phyloP scores from a whole-genome alignment of 2,329 filamentous ascomycete genomes.

The Tolypocladium nubicola region DNA sequence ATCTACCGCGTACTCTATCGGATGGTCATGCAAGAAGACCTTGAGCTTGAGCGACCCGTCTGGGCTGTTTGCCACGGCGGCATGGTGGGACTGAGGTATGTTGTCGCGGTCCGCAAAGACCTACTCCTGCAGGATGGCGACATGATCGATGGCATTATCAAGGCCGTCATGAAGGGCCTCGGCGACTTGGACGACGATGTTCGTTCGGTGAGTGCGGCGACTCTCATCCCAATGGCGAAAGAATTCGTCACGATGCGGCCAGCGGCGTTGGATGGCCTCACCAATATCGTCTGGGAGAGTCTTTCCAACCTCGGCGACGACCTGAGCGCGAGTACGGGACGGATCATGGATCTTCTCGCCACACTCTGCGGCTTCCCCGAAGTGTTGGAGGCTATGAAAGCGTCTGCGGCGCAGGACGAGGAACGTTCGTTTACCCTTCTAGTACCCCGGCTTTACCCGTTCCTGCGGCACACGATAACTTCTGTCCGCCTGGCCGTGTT shows the following conservation, averaged over 20 bases:
- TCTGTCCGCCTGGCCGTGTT: constrained; percentile 89
- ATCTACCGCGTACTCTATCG: constrained; percentile 78
- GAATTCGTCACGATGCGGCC: constrained; percentile 86
- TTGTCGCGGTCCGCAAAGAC: constrained; percentile 91
- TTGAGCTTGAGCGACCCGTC: constrained; percentile 60
- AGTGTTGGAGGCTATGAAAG: constrained; percentile 88
- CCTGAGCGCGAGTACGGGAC: constrained; percentile 90
- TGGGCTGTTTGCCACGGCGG: constrained; percentile 97
- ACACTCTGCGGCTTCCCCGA: constrained; percentile 92
- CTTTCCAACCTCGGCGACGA: constrained; percentile 95
- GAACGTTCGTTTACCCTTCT: constrained; percentile 86
- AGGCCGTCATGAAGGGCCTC: constrained; percentile 89
- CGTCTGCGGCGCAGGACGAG: constrained; percentile 70
- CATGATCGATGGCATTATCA: constrained; percentile 87
- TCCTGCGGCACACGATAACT: constrained; percentile 92
- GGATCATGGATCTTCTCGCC: constrained; percentile 95
- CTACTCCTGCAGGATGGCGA: constrained; percentile 71
- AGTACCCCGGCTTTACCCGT: constrained; percentile 89
- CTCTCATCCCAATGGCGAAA: constrained; percentile 87
- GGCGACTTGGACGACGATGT: constrained; percentile 91
- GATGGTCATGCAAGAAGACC: constrained; percentile 84
- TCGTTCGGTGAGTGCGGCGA: constrained; percentile 93
- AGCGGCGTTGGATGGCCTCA: constrained; percentile 65
- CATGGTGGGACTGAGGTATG: constrained; percentile 92
- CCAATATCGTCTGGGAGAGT: constrained; percentile 95